These are phyloP conservation scores for Lupinus albus DNA, from an alignment of 306 rosid genomes.

Conservation along the genomic window DNA sequence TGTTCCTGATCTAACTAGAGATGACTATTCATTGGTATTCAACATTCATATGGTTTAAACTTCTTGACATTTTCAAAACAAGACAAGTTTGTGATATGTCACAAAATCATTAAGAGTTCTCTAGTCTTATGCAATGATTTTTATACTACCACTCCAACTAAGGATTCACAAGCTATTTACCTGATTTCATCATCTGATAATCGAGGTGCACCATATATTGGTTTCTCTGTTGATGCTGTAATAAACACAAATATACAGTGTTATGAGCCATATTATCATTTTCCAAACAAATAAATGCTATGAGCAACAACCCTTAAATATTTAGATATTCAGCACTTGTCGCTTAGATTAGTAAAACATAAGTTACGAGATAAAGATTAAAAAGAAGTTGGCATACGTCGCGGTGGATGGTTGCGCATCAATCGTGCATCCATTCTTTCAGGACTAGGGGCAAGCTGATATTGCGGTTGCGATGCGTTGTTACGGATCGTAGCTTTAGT, in stretches of 20 bases:
- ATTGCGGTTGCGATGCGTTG: constrained; percentile 28
- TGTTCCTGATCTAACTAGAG: not conserved
- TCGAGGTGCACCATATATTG: constrained; percentile 5
- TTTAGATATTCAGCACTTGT: not conserved
- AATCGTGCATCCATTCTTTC: constrained; percentile 25
- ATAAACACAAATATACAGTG: not conserved
- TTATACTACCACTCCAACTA: not conserved
- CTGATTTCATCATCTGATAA: constrained; percentile 49
- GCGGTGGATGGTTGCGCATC: constrained; percentile 32
- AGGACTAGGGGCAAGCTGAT: constrained; percentile 12
- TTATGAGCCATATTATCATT: constrained; percentile 15
- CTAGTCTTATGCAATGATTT: not conserved
- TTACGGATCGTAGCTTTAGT: constrained; percentile 28
- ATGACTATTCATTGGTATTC: not conserved
- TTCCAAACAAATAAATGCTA: not conserved
- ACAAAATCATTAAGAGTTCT: not conserved
- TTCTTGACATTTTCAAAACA: not conserved
- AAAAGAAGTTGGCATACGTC: constrained; percentile 40
- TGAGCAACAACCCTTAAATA: not conserved
- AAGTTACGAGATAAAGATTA: constrained; percentile 13
- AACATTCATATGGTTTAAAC: not conserved
- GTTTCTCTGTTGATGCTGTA: constrained; percentile 49
- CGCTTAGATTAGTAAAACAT: not conserved
- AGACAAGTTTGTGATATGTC: not conserved
- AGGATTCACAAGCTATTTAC: constrained; percentile 46